A percentile compares a stretch with the other conserved stretches of the same genome.
These are phyloP conservation scores for Elongisporangium undulatum DNA, from an alignment of 352 stramenopile genomes.

Conservation along the genomic window DNA sequence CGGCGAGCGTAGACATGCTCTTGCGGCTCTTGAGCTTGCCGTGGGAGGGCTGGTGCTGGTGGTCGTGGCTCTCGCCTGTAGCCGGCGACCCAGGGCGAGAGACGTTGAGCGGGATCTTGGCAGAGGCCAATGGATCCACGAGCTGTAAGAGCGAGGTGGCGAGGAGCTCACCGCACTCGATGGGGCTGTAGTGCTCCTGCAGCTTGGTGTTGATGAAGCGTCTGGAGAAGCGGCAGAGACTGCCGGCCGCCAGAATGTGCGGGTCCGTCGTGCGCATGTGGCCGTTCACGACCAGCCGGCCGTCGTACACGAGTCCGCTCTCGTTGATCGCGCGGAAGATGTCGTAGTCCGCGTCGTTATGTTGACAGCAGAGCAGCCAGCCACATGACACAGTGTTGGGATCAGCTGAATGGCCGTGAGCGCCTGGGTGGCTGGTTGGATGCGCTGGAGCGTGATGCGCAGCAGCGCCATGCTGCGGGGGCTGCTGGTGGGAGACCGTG, in stretches of 20 bases:
- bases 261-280: conserved; percentile 83
- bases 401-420: background rate
- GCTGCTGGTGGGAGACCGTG: background rate
- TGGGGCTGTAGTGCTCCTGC: conserved; percentile 72
- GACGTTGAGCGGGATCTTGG: background rate
- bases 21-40: conserved; percentile 1
- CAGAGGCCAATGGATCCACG: conserved; percentile 45
- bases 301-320: conserved; percentile 90
- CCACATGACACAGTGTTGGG: conserved; percentile 37
- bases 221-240: conserved; percentile 74
- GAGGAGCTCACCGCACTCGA: conserved; percentile 73
- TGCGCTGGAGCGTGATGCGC: conserved; percentile 1
- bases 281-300: conserved; percentile 86
- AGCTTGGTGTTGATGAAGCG: conserved; percentile 73
- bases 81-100: background rate
- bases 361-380: conserved; percentile 81
- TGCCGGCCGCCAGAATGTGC: conserved; percentile 63
- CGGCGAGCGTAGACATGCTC: conserved; percentile 1
- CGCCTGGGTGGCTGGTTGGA: background rate
- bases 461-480: background rate
- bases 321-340: conserved; percentile 90
- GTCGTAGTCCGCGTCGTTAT: conserved; percentile 83
- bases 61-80: background rate
- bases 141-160: conserved; percentile 55
- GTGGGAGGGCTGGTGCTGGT: background rate